Percentiles rank a stretch among this genome's conserved stretches.
phyloP scores from a whole-genome alignment of 139 green algal genomes.

The Chlorella ohadii region DNA sequence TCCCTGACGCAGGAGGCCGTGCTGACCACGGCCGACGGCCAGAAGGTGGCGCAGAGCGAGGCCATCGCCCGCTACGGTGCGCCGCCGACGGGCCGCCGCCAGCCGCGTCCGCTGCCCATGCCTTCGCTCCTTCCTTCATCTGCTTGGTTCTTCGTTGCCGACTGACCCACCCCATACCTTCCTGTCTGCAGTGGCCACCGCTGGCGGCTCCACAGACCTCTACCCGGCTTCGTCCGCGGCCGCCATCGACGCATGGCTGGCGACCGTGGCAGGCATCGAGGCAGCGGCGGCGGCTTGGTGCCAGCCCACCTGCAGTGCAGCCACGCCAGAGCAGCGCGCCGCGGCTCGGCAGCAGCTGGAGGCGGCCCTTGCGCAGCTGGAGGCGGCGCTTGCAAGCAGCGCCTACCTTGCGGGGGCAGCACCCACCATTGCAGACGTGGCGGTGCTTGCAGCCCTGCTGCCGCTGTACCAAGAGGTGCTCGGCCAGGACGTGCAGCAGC shows the following conservation, averaged over 20 bases:
- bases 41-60: constrained; percentile 41
- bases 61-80: constrained; percentile 53
- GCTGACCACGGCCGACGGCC: constrained; percentile 10
- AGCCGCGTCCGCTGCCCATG: not conserved
- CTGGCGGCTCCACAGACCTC: constrained; percentile 23
- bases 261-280: constrained; percentile 50
- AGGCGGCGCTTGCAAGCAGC: constrained; percentile 40
- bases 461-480: constrained; percentile 63
- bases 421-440: constrained; percentile 65
- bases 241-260: constrained; percentile 65
- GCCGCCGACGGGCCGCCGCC: not conserved
- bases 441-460: constrained; percentile 45
- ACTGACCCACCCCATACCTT: not conserved
- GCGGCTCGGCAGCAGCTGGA: constrained; percentile 7
- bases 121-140: not conserved
- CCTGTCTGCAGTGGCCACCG: constrained; percentile 37
- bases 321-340: constrained; percentile 38
- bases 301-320: constrained; percentile 41
- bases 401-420: constrained; percentile 34
- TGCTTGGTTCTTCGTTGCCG: too few relatives aligned
- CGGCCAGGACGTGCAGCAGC: constrained; percentile 47
- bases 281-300: constrained; percentile 57
- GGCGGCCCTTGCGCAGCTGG: constrained; percentile 39
- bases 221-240: constrained; percentile 24
- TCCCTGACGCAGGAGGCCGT: constrained; percentile 30